A percentile compares a stretch with the other conserved stretches of the same genome.
phyloP scores from a whole-genome alignment of 1,284 basidiomycete species.

The Fereydounia khargensis region DNA sequence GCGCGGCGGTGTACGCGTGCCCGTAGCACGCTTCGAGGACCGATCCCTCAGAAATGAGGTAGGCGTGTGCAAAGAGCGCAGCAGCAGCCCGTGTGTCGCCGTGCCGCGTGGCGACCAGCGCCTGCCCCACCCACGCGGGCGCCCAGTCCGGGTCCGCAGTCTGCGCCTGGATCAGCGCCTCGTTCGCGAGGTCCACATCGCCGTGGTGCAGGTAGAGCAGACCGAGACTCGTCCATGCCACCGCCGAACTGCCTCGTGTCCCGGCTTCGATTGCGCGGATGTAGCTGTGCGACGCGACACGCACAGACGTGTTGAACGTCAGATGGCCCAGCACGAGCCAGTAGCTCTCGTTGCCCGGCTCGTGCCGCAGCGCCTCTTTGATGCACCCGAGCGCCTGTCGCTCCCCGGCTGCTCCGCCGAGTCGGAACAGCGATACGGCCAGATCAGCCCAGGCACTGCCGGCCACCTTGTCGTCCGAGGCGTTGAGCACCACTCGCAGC shows the following conservation, averaged over 20 bases:
- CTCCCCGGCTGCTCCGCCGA: conserved; percentile 59
- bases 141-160: conserved; percentile 86
- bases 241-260: conserved; percentile 63
- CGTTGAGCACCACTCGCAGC: conserved; percentile 40
- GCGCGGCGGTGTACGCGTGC: conserved; percentile 60
- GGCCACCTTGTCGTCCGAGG: conserved; percentile 32
- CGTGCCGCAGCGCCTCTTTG: conserved; percentile 72
- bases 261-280: conserved; percentile 84
- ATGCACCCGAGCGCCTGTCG: conserved; percentile 67
- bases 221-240: conserved; percentile 85
- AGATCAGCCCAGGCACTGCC: conserved; percentile 53
- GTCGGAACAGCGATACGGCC: conserved; percentile 37
- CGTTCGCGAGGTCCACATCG: conserved; percentile 79
- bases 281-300: conserved; percentile 84
- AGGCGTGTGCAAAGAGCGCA: conserved; percentile 78
- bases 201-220: conserved; percentile 80
- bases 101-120: conserved; percentile 71
- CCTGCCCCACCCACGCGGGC: conserved; percentile 91
- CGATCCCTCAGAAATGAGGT: conserved; percentile 67
- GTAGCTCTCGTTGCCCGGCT: conserved; percentile 71
- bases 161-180: conserved; percentile 83
- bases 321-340: conserved; percentile 80
- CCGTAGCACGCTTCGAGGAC: conserved; percentile 80
- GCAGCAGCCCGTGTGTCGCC: conserved; percentile 68
- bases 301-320: conserved; percentile 69